These are phyloP conservation scores for Phoma sp. DNA, from an alignment of 2,329 filamentous ascomycete genomes.

Conservation along the genomic window DNA sequence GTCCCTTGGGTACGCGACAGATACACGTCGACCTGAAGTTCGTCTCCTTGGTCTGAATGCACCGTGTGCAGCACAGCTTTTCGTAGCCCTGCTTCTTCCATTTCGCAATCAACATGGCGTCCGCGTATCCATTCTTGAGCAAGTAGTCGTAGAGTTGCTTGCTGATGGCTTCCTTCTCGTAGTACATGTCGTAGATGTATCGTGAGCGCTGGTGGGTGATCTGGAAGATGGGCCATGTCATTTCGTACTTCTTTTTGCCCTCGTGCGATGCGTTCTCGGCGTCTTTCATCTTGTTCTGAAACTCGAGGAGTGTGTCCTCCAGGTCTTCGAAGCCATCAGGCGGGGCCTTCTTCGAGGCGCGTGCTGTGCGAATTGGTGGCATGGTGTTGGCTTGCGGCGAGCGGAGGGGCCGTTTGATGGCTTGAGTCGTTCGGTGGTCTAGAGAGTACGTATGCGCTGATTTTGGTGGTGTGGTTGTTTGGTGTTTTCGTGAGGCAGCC, in stretches of 20 bases:
- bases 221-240: conserved; percentile 96
- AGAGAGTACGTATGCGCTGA: neutral
- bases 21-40: conserved; percentile 99
- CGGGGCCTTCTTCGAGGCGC: conserved; percentile 79
- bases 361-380: conserved; percentile 75
- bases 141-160: conserved; percentile 94
- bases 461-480: neutral
- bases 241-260: conserved; percentile 86
- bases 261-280: conserved; percentile 86
- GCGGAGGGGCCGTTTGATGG: neutral
- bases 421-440: neutral
- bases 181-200: conserved; percentile 98
- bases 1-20: conserved; percentile 87
- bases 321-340: conserved; percentile 88
- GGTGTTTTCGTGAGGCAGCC: conserved; percentile 13
- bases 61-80: conserved; percentile 94
- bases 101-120: conserved; percentile 94
- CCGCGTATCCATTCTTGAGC: conserved; percentile 94
- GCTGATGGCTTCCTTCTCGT: conserved; percentile 94
- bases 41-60: conserved; percentile 99
- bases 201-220: conserved; percentile 90
- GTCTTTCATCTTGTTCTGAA: conserved; percentile 91
- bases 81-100: conserved; percentile 99
- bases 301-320: conserved; percentile 84
- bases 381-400: conserved; percentile 53